Base-by-base conservation (phyloP, 768 basidiomycete genomes). In the Strobilomyces dryophilus region DNA sequence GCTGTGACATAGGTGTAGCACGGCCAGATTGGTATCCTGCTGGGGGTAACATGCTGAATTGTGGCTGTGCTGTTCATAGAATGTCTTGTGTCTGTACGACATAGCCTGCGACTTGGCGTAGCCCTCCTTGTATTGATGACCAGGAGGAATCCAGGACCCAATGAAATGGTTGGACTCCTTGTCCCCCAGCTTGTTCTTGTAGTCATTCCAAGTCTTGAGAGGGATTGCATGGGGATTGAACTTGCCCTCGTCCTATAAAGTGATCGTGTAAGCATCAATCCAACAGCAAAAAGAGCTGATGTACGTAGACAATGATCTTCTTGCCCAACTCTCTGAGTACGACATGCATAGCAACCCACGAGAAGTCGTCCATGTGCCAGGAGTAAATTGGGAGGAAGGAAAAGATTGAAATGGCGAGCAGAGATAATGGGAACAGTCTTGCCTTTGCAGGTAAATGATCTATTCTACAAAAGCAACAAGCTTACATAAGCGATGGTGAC, bases 291-390 rank as follows among this genome's bases (percentile, higher is more conserved):
- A 36, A 7, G 1, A 45, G 35, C 36, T 24, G 0, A 77, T 89
- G 51, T 67, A 94, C 92, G 68, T 98, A 95, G 40, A 98, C 84
- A 60, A 98, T 83, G 54, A 98, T 75, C 73, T 95, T 97, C 81
- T 97, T 97, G 17, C 95, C 95, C 29, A 85, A 80, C 71, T 98
- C 95, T 58, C 95, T 94, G 56, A 97, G 72, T 12, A 99, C 94
- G 54, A 95, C 67, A 82, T 92, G 89, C 1, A 93, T 95, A 24
- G 80, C 78, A 80, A 92, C 94, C 92, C 93, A 94, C 0, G 89
- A 92, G 81, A 95, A 97, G 71, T 95, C 93, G 68, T 95, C 95
- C 94, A 98, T 97, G 59, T 76, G 79, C 95, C 94, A 98, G 6
- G 92, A 94, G 69, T 93, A 95, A 12, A 97, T 74, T 4, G 93